phyloP scores from a whole-genome alignment of 2,329 filamentous ascomycete genomes.

The Venturia aucupariae region DNA sequence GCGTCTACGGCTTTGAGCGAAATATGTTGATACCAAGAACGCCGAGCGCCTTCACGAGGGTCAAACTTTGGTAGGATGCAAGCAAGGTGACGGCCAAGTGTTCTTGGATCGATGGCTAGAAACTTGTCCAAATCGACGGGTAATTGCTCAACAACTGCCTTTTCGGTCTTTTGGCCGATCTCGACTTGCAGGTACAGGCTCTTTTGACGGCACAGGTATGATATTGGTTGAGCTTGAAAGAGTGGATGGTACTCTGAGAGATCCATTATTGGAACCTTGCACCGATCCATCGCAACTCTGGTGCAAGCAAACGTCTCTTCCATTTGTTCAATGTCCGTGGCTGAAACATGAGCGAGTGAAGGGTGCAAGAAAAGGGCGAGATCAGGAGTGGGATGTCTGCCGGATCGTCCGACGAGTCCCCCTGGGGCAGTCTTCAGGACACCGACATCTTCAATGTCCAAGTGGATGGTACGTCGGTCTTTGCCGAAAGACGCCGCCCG shows the following conservation, averaged over 20 bases:
- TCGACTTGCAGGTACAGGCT: slow-evolving; percentile 10
- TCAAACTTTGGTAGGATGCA: slow-evolving; percentile 1
- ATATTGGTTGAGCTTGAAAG: slow-evolving; percentile 6
- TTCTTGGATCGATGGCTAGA: slow-evolving; percentile 9
- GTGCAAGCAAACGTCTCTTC: slow-evolving; percentile 1
- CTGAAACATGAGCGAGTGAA: slow-evolving; percentile 7
- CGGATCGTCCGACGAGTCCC: background rate
- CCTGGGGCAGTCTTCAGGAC: background rate
- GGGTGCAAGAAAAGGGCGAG: slow-evolving; percentile 13
- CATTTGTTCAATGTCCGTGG: background rate
- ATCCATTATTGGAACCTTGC: slow-evolving; percentile 13
- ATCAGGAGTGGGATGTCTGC: slow-evolving; percentile 6
- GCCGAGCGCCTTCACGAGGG: background rate
- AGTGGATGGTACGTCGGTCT: background rate
- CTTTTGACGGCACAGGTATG: slow-evolving; percentile 6
- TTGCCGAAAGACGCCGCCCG: background rate
- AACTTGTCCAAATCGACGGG: slow-evolving; percentile 13
- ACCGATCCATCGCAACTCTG: slow-evolving; percentile 4
- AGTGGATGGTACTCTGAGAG: slow-evolving; percentile 10
- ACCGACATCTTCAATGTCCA: background rate
- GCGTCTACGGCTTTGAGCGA: background rate
- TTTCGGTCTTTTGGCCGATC: background rate
- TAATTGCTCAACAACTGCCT: slow-evolving; percentile 2
- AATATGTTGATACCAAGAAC: background rate
- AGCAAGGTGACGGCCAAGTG: slow-evolving; percentile 7